Evolutionary conservation across 2,329 filamentous ascomycete genomes (phyloP), one percentile per base, ranked within the genome.

Genomic region (Rosellinia necatrix): DNA sequence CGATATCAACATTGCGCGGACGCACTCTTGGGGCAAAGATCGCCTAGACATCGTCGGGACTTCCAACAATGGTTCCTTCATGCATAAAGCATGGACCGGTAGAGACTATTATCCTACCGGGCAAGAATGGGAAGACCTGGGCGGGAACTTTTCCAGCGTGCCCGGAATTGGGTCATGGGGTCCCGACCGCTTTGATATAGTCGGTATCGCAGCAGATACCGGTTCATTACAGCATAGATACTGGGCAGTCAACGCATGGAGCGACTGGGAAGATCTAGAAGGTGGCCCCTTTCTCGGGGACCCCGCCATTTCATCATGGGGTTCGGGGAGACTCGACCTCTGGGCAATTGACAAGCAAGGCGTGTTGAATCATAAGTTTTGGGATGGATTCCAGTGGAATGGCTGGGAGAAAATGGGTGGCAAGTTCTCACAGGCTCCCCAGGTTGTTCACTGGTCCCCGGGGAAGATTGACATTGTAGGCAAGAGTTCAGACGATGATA

Each of bases 61-160:
- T 2, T 30, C 53, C n/a, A 7, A 12, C 12, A 57, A 61, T 10
- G 62, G 62, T 6, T 50, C 60, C 6, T 53, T 44, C 35, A 30
- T 60, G 32, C 63, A 65, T 21, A 65, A 65, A 40, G 63, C 63
- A 3, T 65, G 63, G 63, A 64, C 63, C 2, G 63, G 63, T 4
- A 12, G 21, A 5, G 40, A 48, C 5, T 58, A 38, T 24, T 54
- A 12, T 47, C 53, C 53, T 4, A 10, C 25, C 5, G 49, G 44
- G 1, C 6, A 30, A 24, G 40, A 49, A 12, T 65, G 63, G 61
- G 61, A 63, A 29, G 42, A 61, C 17, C 38, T 65, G 7, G 60
- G 61, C 7, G 59, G 63, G 6, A 50, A 55, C 4, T 54, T 65
- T 30, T 49, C 56, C 13, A 49, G 51, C 17, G 19, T 24, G 12